Conservation (phyloP, 257 asterid genomes). For the Penstemon barbatus region DNA sequence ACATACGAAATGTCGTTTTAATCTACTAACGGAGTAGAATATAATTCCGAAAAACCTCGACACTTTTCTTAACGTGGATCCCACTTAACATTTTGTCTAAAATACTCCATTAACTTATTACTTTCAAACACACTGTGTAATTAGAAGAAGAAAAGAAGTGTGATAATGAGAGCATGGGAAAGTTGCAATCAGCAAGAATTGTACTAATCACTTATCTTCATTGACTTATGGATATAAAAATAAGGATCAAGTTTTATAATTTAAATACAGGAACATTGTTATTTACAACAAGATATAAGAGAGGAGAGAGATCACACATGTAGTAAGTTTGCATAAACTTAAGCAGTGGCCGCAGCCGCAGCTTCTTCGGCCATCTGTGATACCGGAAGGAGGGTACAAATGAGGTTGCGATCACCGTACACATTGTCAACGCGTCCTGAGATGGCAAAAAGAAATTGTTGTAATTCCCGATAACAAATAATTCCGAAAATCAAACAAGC, state of each 20-base stretch:
- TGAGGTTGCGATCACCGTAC: conserved; percentile 94
- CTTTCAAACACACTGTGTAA: too few relatives aligned
- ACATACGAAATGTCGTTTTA: too few relatives aligned
- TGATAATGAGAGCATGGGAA: conserved; percentile 30
- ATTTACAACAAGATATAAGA: conserved; percentile 47
- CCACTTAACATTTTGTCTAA: neutral
- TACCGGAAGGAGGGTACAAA: conserved; percentile 92
- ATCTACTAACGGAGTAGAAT: too few relatives aligned
- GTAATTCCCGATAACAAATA: neutral
- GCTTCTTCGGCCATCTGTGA: conserved; percentile 82
- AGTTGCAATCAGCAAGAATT: conserved; percentile 42
- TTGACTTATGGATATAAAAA: conserved; percentile 25
- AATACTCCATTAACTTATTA: neutral
- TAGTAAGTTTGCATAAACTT: conserved; percentile 27
- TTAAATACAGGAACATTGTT: conserved; percentile 34
- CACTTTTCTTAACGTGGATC: too few relatives aligned
- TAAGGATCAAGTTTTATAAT: conserved; percentile 30
- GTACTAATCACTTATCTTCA: conserved; percentile 33
- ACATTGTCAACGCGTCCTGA: conserved; percentile 96
- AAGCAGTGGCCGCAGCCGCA: conserved; percentile 78
- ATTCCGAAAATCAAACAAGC: neutral
- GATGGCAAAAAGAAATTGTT: conserved; percentile 6
- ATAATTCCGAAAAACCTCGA: too few relatives aligned
- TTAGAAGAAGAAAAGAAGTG: neutral
- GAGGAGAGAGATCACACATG: neutral